A percentile compares a stretch with the other conserved stretches of the same genome.
phyloP scores from a whole-genome alignment of 2,329 filamentous ascomycete genomes.

The Bertia moriformis region DNA sequence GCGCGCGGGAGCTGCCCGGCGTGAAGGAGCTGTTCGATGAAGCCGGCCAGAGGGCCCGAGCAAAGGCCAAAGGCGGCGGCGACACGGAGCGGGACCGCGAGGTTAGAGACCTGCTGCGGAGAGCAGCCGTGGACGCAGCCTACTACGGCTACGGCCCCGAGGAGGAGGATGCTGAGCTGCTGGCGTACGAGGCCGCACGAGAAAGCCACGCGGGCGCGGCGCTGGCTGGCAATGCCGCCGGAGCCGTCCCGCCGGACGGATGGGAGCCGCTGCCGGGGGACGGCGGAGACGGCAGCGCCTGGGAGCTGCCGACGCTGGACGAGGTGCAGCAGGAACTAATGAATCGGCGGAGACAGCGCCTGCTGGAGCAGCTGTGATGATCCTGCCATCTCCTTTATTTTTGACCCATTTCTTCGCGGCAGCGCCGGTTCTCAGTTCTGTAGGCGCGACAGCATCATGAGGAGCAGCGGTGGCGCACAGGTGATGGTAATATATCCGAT shows the following conservation, averaged over 20 bases:
- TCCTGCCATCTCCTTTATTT: too few relatives aligned
- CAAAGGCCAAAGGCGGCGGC: too few relatives aligned
- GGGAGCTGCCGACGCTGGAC: constrained; percentile 5
- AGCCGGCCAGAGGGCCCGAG: neutral
- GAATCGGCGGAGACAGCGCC: constrained; percentile 65
- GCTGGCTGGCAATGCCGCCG: constrained; percentile 42
- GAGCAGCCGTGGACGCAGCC: constrained; percentile 71
- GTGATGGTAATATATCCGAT: too few relatives aligned
- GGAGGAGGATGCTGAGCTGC: constrained; percentile 71
- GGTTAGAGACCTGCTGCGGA: neutral
- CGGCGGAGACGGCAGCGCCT: constrained; percentile 16
- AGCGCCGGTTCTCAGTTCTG: too few relatives aligned
- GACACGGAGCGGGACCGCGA: neutral
- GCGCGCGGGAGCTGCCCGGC: constrained; percentile 77
- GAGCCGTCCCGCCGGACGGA: constrained; percentile 38
- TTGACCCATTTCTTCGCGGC: too few relatives aligned
- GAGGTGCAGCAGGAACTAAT: constrained; percentile 40
- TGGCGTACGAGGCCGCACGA: constrained; percentile 69
- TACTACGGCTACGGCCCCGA: constrained; percentile 93
- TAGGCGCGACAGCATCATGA: too few relatives aligned
- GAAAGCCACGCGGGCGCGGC: constrained; percentile 68
- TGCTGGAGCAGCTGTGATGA: constrained; percentile 71
- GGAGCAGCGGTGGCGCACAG: too few relatives aligned
- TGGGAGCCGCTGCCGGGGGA: constrained; percentile 87
- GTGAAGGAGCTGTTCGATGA: constrained; percentile 94